Conservation (phyloP, 306 rosid genomes). For the Alnus rubra region DNA sequence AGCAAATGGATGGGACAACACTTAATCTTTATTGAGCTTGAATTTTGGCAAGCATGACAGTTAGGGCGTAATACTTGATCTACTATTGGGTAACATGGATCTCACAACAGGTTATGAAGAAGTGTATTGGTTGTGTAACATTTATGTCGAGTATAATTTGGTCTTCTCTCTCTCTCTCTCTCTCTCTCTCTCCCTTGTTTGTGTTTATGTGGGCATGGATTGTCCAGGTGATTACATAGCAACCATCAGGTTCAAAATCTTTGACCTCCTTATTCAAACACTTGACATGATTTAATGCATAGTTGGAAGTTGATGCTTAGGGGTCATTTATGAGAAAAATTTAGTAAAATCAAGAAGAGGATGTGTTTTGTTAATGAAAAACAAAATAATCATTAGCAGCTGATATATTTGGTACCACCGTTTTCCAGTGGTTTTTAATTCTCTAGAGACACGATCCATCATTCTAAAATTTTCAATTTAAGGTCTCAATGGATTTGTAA, state of each 20-base stretch:
- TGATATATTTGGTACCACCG: too few species aligned
- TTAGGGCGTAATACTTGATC: too few species aligned
- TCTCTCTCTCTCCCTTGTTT: background rate
- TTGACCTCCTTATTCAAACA: background rate
- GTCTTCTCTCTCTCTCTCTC: background rate
- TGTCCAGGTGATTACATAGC: background rate
- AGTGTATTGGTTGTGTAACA: background rate
- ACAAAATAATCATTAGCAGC: background rate
- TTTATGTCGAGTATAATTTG: background rate
- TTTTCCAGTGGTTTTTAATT: too few species aligned
- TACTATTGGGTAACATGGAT: background rate
- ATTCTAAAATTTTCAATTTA: too few species aligned
- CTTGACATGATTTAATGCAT: background rate
- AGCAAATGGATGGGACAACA: too few species aligned
- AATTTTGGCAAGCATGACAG: too few species aligned
- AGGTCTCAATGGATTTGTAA: too few species aligned
- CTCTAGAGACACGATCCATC: too few species aligned
- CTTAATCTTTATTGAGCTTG: too few species aligned
- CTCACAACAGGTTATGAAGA: background rate
- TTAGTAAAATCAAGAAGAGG: background rate
- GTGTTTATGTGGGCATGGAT: background rate
- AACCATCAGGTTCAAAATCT: background rate
- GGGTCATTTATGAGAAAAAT: background rate
- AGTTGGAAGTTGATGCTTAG: background rate
- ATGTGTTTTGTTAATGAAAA: background rate